These are phyloP conservation scores for Tylopilus sp. DNA, from an alignment of 768 basidiomycete genomes.

Conservation along the genomic window DNA sequence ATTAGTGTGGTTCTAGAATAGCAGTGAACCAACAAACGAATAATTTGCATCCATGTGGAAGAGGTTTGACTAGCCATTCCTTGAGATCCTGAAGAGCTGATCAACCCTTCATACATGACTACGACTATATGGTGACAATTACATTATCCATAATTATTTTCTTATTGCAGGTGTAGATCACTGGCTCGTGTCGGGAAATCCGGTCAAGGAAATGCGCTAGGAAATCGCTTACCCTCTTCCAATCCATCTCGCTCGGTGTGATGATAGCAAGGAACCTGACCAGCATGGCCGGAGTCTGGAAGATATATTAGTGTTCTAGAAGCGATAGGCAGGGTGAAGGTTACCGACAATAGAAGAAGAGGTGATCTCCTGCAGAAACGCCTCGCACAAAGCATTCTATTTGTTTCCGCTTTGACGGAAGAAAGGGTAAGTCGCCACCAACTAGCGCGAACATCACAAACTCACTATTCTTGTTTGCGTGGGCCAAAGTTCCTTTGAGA, in stretches of 20 bases:
- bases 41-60: constrained; percentile 26
- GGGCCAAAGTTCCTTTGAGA: constrained; percentile 33
- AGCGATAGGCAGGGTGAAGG: not conserved
- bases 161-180: constrained; percentile 8
- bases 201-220: not conserved
- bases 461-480: constrained; percentile 46
- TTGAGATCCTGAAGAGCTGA: constrained; percentile 17
- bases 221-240: constrained; percentile 44
- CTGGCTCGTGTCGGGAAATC: constrained; percentile 6
- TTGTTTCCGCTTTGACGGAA: constrained; percentile 35
- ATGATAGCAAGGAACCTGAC: constrained; percentile 41
- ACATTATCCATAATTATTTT: constrained; percentile 25
- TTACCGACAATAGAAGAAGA: constrained; percentile 55
- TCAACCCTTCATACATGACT: constrained; percentile 34
- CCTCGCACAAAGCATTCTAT: constrained; percentile 43
- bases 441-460: not conserved
- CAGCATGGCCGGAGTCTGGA: constrained; percentile 51
- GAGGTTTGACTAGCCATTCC: constrained; percentile 21
- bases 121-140: constrained; percentile 13
- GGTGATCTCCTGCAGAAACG: constrained; percentile 45
- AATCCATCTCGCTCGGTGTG: constrained; percentile 47
- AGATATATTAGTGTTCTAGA: not conserved
- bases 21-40: constrained; percentile 20
- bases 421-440: not conserved
- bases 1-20: not conserved